Evolutionary conservation across 805 yeast species (phyloP), one percentile per base, ranked within the genome.

Genomic region (Clavispora vitiphila): DNA sequence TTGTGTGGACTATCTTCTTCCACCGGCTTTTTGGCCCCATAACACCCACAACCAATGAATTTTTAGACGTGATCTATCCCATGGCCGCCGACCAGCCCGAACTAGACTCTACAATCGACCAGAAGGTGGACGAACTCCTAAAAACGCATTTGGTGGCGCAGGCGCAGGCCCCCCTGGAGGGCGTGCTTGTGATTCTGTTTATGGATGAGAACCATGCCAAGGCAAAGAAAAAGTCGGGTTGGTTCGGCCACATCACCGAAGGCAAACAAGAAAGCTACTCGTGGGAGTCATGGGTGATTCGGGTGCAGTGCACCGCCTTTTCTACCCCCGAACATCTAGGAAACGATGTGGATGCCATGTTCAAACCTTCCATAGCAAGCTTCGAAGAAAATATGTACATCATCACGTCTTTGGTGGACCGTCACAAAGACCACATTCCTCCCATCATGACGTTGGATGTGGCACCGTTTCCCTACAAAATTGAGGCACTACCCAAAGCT

Each of bases 201-300:
- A 55, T 57, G 32, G 74, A 72, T 37, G 62, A 64, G 38, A 62
- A 64, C 40, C 56, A 64, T 21, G 38, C 67, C 21, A 73, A 59
- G 38, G 43, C 57, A 15, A 61, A 62, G 49, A 62, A 74, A 61
- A 74, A 74, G 43, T 62, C 71, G 16, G 71, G 81, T 29, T 79
- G 84, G 83, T 80, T 77, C 59, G 78, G 76, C 30, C 54, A 48
- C 15, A 42, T 39, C 20, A 69, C 50, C 42, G 43, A 46, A 9
- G 53, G 51, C 14, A 45, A 37, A 29, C 36, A 37, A 8, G 78
- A 73, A 34, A 77, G 74, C 18, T 58, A 61, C 19, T 64, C 76
- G 49, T 86, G 93, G 89, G 95, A 86, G 55, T 67, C 72, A 18
- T 86, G 95, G 95, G 58, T 66, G 4, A 58, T 86, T 35, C 71